These are phyloP conservation scores for Syzygium syzygioides DNA, from an alignment of 441 rosid species.

Conservation along the genomic window DNA sequence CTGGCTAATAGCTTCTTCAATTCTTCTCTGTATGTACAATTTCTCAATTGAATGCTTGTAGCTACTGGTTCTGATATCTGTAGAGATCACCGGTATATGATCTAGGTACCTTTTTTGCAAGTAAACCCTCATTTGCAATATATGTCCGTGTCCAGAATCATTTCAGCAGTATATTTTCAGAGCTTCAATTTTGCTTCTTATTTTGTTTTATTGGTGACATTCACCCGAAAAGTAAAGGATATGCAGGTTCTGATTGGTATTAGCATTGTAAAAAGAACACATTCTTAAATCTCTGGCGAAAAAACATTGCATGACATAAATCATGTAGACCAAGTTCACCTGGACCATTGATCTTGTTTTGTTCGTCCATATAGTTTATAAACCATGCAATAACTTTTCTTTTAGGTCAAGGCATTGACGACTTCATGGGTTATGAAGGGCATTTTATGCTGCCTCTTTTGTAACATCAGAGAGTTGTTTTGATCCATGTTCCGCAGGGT, in stretches of 20 bases:
- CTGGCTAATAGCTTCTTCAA: constrained; percentile 13
- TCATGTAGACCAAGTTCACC: background rate
- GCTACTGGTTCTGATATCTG: constrained; percentile 14
- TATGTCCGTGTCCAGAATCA: background rate
- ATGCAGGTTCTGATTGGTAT: background rate
- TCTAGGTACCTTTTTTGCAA: background rate
- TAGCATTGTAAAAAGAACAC: background rate
- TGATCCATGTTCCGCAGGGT: background rate
- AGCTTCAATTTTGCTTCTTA: background rate
- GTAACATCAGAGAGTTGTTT: background rate
- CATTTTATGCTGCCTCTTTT: background rate
- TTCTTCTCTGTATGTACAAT: constrained; percentile 45
- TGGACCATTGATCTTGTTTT: background rate
- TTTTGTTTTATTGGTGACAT: background rate
- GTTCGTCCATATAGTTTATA: background rate
- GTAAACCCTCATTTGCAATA: background rate
- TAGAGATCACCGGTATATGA: constrained; percentile 12
- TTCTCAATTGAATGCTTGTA: constrained; percentile 20
- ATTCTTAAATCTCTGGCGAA: background rate
- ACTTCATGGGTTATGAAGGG: background rate
- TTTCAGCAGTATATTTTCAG: background rate
- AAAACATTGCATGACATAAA: background rate
- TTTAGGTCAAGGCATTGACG: background rate
- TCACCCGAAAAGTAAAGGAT: background rate
- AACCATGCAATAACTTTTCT: background rate